A percentile compares a stretch with the other conserved stretches of the same genome.
phyloP scores from a whole-genome alignment of 176 grass and related monocot species.

The Triticum dicoccoides region DNA sequence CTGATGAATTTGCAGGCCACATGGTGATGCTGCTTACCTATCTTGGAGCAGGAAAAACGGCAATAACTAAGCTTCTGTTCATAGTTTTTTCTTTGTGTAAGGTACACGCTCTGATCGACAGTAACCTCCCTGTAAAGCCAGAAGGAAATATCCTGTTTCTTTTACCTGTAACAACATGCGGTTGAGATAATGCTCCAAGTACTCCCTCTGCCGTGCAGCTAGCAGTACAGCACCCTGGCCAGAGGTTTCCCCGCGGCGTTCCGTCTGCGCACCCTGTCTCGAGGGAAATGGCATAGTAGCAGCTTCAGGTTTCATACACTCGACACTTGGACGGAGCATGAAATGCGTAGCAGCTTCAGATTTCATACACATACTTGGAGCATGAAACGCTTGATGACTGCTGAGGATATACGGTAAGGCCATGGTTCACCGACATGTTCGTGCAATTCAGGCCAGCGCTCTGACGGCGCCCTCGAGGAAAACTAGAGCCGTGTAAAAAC shows the following conservation, averaged over 20 bases:
- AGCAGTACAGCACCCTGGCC: neutral
- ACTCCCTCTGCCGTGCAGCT: neutral
- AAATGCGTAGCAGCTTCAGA: neutral
- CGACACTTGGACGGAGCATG: too few species aligned
- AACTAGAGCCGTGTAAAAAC: neutral
- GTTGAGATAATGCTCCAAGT: neutral
- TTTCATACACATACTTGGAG: neutral
- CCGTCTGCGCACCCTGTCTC: neutral
- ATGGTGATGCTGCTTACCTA: slow-evolving; percentile 49
- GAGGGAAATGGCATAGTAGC: neutral
- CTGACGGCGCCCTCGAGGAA: neutral
- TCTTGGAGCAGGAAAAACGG: slow-evolving; percentile 55
- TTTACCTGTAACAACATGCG: neutral
- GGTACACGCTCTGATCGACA: neutral
- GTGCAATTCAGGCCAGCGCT: neutral
- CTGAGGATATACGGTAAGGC: neutral
- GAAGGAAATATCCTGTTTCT: neutral
- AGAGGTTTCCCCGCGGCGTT: too few species aligned
- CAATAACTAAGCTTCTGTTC: slow-evolving; percentile 22
- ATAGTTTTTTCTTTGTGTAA: neutral
- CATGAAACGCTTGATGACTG: neutral
- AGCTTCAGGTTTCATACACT: neutral
- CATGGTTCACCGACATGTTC: neutral
- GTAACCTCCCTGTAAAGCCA: neutral
- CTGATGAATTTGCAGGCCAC: slow-evolving; percentile 56